Conservation (phyloP, 306 rosid species). For the Acmispon strigosus region DNA sequence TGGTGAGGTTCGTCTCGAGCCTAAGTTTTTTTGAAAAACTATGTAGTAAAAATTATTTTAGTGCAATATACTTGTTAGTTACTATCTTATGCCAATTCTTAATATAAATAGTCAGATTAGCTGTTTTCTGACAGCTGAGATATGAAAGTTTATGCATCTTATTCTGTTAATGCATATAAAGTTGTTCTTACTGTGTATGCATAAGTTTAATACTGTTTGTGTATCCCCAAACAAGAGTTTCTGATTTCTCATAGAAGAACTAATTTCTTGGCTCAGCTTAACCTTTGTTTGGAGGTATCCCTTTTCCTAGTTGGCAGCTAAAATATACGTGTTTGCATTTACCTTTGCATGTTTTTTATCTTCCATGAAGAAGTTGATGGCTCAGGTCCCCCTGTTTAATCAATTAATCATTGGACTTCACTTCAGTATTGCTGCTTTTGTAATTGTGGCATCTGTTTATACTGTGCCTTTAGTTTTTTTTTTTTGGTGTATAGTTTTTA, state of each 20-base stretch:
- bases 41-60: background rate
- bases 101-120: background rate
- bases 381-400: background rate
- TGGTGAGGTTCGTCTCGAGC: constrained; percentile 82
- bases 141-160: background rate
- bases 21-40: background rate
- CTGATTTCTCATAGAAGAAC: background rate
- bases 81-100: no score
- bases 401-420: background rate
- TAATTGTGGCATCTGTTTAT: background rate
- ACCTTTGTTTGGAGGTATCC: background rate
- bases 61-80: background rate
- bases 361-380: background rate
- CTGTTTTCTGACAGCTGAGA: background rate
- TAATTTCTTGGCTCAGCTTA: background rate
- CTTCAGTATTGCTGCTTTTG: constrained; percentile 7
- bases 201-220: background rate
- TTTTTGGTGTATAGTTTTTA: background rate
- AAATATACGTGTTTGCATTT: background rate
- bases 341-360: background rate
- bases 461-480: background rate
- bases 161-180: background rate
- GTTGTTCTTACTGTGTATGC: background rate
- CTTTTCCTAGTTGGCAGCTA: background rate
- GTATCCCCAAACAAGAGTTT: background rate